These are phyloP conservation scores for Paragyromitra xinjiangensis DNA, from an alignment of 495 filamentous ascomycete genomes.

Conservation along the genomic window DNA sequence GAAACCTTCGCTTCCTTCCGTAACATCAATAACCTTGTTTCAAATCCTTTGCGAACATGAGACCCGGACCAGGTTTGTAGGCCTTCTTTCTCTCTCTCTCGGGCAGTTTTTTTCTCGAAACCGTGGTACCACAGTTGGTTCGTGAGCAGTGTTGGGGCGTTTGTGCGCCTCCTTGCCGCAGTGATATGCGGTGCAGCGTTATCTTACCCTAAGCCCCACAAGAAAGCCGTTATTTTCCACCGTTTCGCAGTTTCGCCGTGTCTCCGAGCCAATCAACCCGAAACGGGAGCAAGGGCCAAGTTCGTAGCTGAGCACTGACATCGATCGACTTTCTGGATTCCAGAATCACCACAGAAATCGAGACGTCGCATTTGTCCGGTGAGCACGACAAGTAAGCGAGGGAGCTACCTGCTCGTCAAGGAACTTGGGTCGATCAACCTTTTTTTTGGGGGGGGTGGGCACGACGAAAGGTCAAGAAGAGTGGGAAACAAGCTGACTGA, in stretches of 20 bases:
- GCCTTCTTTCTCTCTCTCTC: constrained; percentile 7
- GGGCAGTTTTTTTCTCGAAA: constrained; percentile 29
- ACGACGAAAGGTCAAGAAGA: neutral
- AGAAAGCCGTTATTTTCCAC: constrained; percentile 44
- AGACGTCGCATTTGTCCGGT: constrained; percentile 37
- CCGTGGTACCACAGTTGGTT: constrained; percentile 17
- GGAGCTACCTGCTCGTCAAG: constrained; percentile 14
- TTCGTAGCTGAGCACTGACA: constrained; percentile 53
- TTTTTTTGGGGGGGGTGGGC: constrained; percentile 3
- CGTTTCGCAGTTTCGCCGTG: constrained; percentile 30
- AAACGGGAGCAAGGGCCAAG: constrained; percentile 51
- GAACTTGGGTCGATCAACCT: constrained; percentile 24
- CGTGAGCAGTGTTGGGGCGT: neutral
- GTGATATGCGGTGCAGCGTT: constrained; percentile 19
- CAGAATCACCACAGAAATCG: constrained; percentile 45
- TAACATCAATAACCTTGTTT: constrained; percentile 26
- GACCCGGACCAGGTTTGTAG: constrained; percentile 22
- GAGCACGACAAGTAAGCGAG: constrained; percentile 38
- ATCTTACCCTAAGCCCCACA: constrained; percentile 52
- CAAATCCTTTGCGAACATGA: constrained; percentile 1
- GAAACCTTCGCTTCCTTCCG: constrained; percentile 23
- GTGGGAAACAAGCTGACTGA: constrained; percentile 28
- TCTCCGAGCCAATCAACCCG: constrained; percentile 50
- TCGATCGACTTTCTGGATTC: constrained; percentile 42
- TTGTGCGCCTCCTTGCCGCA: constrained; percentile 24